phyloP scores from a whole-genome alignment of 768 basidiomycete genomes.

The Lactifluus rugatus region DNA sequence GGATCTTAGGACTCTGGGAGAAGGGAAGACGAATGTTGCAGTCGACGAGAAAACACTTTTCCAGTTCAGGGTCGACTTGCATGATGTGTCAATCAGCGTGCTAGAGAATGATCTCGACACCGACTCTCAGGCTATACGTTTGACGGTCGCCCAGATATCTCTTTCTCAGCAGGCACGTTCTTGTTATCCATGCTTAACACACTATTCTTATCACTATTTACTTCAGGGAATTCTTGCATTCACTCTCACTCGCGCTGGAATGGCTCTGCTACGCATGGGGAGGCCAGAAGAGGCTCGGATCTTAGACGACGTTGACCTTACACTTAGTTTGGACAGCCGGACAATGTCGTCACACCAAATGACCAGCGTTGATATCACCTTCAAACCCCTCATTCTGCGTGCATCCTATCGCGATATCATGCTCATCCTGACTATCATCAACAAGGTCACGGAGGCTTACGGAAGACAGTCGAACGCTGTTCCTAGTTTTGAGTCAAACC shows the following conservation, averaged over 20 bases:
- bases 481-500: slow-evolving; percentile 18
- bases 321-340: slow-evolving; percentile 81
- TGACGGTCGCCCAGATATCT: slow-evolving; percentile 76
- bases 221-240: slow-evolving; percentile 70
- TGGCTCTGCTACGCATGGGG: slow-evolving; percentile 91
- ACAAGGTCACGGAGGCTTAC: slow-evolving; percentile 80
- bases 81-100: slow-evolving; percentile 81
- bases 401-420: slow-evolving; percentile 94
- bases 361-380: slow-evolving; percentile 72
- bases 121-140: slow-evolving; percentile 76
- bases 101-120: slow-evolving; percentile 74
- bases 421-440: slow-evolving; percentile 77
- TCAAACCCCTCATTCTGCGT: slow-evolving; percentile 80
- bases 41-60: slow-evolving; percentile 24
- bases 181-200: neutral
- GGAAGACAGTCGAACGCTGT: slow-evolving; percentile 28
- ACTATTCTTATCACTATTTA: neutral
- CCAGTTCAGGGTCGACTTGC: slow-evolving; percentile 77
- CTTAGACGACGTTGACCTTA: slow-evolving; percentile 85
- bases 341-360: slow-evolving; percentile 55
- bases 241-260: slow-evolving; percentile 73
- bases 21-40: neutral
- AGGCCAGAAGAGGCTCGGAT: slow-evolving; percentile 79
- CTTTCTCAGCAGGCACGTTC: slow-evolving; percentile 76
- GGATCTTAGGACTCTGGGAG: slow-evolving; percentile 15